phyloP scores from a whole-genome alignment of 2,329 filamentous ascomycete genomes.

The Aspergillus cejpii region DNA sequence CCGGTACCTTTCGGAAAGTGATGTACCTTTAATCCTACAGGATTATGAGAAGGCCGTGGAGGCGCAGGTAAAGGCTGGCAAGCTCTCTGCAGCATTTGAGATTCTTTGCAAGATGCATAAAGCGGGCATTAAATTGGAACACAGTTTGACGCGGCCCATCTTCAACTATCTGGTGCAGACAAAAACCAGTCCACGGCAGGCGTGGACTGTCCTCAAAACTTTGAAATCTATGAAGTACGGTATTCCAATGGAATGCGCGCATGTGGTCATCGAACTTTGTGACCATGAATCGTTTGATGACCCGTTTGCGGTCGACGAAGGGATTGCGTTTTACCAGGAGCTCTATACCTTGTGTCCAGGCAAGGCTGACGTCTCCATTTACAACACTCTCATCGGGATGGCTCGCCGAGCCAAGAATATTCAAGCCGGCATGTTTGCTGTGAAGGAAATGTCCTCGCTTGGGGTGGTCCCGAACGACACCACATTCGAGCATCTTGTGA shows the following conservation, averaged over 20 bases:
- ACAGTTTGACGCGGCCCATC: slow-evolving; percentile 58
- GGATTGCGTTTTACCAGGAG: slow-evolving; percentile 56
- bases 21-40: slow-evolving; percentile 51
- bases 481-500: slow-evolving; percentile 58
- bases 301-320: slow-evolving; percentile 40
- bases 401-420: slow-evolving; percentile 44
- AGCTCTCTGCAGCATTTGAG: slow-evolving; percentile 61
- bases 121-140: slow-evolving; percentile 52
- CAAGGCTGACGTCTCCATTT: slow-evolving; percentile 46
- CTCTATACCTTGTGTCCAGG: slow-evolving; percentile 47
- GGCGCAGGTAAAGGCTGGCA: slow-evolving; percentile 55
- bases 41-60: slow-evolving; percentile 78
- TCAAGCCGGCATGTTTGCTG: slow-evolving; percentile 54
- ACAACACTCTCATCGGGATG: slow-evolving; percentile 54
- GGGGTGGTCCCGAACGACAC: slow-evolving; percentile 49
- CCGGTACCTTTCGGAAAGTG: slow-evolving; percentile 54
- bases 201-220: slow-evolving; percentile 52
- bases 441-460: slow-evolving; percentile 55
- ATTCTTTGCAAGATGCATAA: slow-evolving; percentile 67
- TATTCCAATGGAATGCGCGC: slow-evolving; percentile 46
- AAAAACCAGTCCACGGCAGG: slow-evolving; percentile 44
- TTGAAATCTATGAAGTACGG: slow-evolving; percentile 46
- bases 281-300: slow-evolving; percentile 35
- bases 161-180: slow-evolving; percentile 50
- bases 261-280: slow-evolving; percentile 48